phyloP scores from a whole-genome alignment of 768 basidiomycete species.

The Inosperma sp. region DNA sequence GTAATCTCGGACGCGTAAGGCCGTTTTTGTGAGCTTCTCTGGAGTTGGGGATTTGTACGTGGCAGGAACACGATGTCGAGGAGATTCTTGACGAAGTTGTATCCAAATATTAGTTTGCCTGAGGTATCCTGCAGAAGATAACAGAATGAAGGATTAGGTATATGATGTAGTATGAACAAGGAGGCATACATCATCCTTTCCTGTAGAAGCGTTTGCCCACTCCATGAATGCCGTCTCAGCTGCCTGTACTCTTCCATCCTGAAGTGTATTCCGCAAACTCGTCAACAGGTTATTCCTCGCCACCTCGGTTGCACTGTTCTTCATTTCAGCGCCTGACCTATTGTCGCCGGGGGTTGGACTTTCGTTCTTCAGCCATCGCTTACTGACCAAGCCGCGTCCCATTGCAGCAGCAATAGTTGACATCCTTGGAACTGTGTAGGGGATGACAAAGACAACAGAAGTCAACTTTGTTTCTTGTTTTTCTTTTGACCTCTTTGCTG shows the following conservation, averaged over 20 bases:
- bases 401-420: constrained; percentile 65
- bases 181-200: constrained; percentile 17
- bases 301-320: constrained; percentile 15
- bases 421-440: constrained; percentile 44
- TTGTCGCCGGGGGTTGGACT: background rate
- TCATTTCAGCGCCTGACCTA: background rate
- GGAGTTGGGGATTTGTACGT: constrained; percentile 19
- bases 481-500: constrained; percentile 13
- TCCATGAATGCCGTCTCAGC: constrained; percentile 59
- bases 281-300: constrained; percentile 31
- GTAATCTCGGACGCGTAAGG: constrained; percentile 55
- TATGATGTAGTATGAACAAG: background rate
- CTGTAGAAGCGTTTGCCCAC: constrained; percentile 38
- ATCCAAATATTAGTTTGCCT: no score
- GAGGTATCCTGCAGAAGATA: constrained; percentile 10
- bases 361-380: constrained; percentile 41
- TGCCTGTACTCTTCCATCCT: constrained; percentile 40
- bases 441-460: constrained; percentile 57
- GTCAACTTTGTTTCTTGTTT: constrained; percentile 30
- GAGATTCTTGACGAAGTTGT: constrained; percentile 58
- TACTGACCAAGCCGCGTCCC: constrained; percentile 41
- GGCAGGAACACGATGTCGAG: constrained; percentile 48
- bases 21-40: constrained; percentile 5
- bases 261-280: constrained; percentile 38
- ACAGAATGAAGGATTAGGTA: background rate